phyloP scores from a whole-genome alignment of 306 rosid species.

The Boehmeria nivea region DNA sequence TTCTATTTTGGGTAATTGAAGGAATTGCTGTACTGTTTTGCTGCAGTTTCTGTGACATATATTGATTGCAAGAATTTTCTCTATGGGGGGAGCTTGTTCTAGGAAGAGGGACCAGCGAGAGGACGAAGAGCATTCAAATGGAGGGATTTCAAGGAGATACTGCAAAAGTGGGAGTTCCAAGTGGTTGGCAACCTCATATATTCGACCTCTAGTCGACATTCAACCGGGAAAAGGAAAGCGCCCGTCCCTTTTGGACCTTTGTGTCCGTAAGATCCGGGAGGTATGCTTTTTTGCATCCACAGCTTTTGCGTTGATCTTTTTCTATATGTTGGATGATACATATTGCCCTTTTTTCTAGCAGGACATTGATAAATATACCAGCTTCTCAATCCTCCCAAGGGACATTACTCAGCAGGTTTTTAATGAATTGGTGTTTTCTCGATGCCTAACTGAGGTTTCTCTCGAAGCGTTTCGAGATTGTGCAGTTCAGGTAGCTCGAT shows the following conservation, averaged over 20 bases:
- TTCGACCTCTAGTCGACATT: constrained; percentile 44
- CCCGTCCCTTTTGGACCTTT: constrained; percentile 64
- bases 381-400: constrained; percentile 67
- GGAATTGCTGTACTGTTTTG: too few species aligned
- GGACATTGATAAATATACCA: constrained; percentile 54
- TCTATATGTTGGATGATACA: not conserved
- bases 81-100: constrained; percentile 97
- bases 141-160: constrained; percentile 51
- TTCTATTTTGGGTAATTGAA: too few species aligned
- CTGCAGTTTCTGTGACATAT: constrained; percentile 30
- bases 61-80: constrained; percentile 35
- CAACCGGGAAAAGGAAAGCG: constrained; percentile 49
- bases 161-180: constrained; percentile 83
- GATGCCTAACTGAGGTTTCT: constrained; percentile 36
- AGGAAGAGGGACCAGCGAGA: constrained; percentile 64
- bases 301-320: too few species aligned
- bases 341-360: constrained; percentile 26
- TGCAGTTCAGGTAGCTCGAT: constrained; percentile 72
- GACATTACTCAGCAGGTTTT: constrained; percentile 87
- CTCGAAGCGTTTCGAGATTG: constrained; percentile 76
- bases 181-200: constrained; percentile 73
- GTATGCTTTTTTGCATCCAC: too few species aligned
- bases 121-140: constrained; percentile 36
- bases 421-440: constrained; percentile 59
- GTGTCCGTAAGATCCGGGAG: constrained; percentile 56